A percentile compares a stretch with the other conserved stretches of the same genome.
Evolutionary conservation across 163 green algal genomes (phyloP).

Genomic region (Scenedesmus sp.): DNA sequence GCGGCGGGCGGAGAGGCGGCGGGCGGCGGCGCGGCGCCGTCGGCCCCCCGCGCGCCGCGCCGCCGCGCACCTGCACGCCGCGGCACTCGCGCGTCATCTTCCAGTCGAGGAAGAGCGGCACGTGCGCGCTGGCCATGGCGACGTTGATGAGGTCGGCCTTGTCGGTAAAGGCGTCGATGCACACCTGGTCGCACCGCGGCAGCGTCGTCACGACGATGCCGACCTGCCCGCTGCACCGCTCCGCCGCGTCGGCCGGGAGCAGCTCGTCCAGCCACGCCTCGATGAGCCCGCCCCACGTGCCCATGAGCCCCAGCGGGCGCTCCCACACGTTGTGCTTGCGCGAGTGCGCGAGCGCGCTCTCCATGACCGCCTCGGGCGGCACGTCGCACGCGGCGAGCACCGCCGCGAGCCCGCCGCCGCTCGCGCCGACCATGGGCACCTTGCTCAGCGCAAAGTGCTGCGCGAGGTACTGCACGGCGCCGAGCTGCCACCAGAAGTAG

Average conservation of each 20-base stretch:
- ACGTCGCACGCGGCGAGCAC: constrained; percentile 62
- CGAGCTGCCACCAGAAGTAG: constrained; percentile 65
- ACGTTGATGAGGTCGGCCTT: constrained; percentile 70
- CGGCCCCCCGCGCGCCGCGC: not conserved
- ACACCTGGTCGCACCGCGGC: constrained; percentile 57
- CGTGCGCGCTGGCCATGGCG: constrained; percentile 66
- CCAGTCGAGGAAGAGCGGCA: constrained; percentile 72
- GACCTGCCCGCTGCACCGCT: constrained; percentile 60
- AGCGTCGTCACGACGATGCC: constrained; percentile 64
- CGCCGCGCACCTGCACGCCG: constrained; percentile 23
- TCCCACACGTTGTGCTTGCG: constrained; percentile 65
- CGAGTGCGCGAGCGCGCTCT: constrained; percentile 59
- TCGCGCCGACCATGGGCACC: constrained; percentile 65
- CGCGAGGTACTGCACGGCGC: constrained; percentile 66
- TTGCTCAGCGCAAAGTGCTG: constrained; percentile 64
- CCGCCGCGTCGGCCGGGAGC: constrained; percentile 64
- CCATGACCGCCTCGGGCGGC: constrained; percentile 52
- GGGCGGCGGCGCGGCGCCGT: too few relatives aligned
- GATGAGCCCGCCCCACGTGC: constrained; percentile 58
- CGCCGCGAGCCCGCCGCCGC: constrained; percentile 63
- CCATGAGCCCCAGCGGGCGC: constrained; percentile 55
- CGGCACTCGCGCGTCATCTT: constrained; percentile 50
- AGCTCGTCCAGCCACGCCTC: constrained; percentile 71
- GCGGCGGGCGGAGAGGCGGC: not conserved
- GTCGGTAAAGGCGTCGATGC: constrained; percentile 60